Percentiles rank a stretch among this genome's conserved stretches.
Evolutionary conservation across 441 rosid genomes (phyloP).

Genomic region (Populus hybrid): DNA sequence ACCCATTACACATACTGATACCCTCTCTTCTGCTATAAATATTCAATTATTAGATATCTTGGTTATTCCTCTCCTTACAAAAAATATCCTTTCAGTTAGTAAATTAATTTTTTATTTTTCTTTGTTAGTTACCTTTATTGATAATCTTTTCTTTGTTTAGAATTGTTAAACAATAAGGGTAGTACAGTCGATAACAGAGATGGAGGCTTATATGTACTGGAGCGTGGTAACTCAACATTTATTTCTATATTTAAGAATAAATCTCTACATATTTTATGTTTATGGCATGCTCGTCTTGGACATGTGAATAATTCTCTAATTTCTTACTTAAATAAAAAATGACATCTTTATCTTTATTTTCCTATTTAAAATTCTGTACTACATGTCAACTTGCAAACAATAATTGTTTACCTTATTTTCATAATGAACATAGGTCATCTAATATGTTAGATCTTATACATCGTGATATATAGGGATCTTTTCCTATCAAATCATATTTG

Average conservation of each 20-base stretch:
- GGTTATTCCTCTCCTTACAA: neutral
- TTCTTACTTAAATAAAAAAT: no score
- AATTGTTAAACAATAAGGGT: no score
- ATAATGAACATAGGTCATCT: neutral
- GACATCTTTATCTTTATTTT: no score
- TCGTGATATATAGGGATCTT: accelerated
- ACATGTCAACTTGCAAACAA: neutral
- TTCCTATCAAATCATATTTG: neutral
- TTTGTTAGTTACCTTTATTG: no score
- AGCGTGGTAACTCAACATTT: neutral
- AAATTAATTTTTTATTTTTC: no score
- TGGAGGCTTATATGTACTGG: neutral
- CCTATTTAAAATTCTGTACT: no score
- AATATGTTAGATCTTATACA: neutral
- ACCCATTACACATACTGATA: neutral
- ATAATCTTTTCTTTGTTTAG: accelerated
- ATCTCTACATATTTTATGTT: neutral
- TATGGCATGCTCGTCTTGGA: neutral
- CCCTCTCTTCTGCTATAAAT: neutral
- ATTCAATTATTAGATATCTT: no score
- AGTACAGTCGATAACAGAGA: no score
- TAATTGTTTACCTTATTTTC: no score
- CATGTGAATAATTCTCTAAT: neutral
- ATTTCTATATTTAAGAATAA: no score
- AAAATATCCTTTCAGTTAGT: neutral